Percentiles rank a stretch among this genome's conserved stretches.
Conservation (phyloP, 768 basidiomycete genomes). For the Boletus reticulatus region DNA sequence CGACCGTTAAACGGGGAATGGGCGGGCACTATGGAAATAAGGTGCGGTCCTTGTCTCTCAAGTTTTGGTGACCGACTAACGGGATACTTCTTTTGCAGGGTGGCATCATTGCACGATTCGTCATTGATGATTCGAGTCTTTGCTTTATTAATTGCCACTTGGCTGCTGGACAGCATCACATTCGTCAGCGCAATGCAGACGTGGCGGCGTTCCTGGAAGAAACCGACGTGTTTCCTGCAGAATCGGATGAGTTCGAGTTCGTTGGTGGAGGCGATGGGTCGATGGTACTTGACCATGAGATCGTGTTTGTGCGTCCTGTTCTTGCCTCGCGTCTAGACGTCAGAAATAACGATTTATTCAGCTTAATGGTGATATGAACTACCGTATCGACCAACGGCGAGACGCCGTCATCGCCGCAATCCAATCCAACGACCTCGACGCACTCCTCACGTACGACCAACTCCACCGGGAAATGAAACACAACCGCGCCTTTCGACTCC, state of each 20-base stretch:
- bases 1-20: constrained; percentile 89
- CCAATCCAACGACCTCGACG: constrained; percentile 59
- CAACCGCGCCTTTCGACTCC: constrained; percentile 86
- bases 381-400: constrained; percentile 91
- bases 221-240: constrained; percentile 58
- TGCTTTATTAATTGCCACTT: constrained; percentile 98
- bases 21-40: constrained; percentile 95
- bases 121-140: constrained; percentile 88
- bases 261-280: constrained; percentile 91
- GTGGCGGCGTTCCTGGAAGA: constrained; percentile 86
- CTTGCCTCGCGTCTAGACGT: not conserved
- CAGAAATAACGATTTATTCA: constrained; percentile 24
- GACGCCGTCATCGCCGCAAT: constrained; percentile 76
- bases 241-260: constrained; percentile 62
- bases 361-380: constrained; percentile 95
- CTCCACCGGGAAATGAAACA: constrained; percentile 83
- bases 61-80: not conserved
- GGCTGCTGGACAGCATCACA: constrained; percentile 88
- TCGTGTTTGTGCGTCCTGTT: constrained; percentile 63
- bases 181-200: constrained; percentile 83
- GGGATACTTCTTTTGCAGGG: constrained; percentile 49
- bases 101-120: constrained; percentile 84
- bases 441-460: constrained; percentile 79
- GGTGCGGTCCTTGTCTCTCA: constrained; percentile 42
- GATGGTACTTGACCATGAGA: constrained; percentile 92